Percentiles rank a stretch among this genome's conserved stretches.
Evolutionary conservation across 2,329 filamentous ascomycete species (phyloP).

Genomic region (Phyllosticta paracitricarpa): DNA sequence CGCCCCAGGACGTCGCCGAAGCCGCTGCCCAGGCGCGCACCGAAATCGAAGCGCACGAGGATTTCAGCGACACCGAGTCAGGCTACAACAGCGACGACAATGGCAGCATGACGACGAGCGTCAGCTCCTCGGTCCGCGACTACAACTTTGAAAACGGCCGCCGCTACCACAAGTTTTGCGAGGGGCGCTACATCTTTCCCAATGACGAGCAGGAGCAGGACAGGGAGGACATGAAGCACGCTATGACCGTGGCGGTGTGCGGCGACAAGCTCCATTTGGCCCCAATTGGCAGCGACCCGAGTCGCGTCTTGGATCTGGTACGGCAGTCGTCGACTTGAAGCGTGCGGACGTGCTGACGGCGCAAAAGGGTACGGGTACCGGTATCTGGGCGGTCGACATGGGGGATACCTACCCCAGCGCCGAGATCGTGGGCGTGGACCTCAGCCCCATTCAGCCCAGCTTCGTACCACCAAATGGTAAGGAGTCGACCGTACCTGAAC

Average conservation of each 20-base stretch:
- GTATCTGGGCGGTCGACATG: conserved; percentile 32
- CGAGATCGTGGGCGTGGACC: conserved; percentile 27
- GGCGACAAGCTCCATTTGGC: conserved; percentile 27
- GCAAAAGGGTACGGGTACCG: conserved; percentile 16
- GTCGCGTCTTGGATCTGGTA: conserved; percentile 1
- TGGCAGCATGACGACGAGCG: conserved; percentile 19
- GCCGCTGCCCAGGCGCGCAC: conserved; percentile 7
- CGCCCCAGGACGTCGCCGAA: conserved; percentile 1
- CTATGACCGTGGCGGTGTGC: conserved; percentile 27
- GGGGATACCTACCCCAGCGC: conserved; percentile 25
- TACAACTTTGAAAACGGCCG: conserved; percentile 30
- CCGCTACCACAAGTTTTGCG: conserved; percentile 28
- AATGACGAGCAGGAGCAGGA: conserved; percentile 32
- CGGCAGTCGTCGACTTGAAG: not conserved
- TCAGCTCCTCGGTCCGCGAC: conserved; percentile 27
- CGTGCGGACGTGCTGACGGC: not conserved
- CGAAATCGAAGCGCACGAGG: conserved; percentile 2
- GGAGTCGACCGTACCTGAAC: not conserved
- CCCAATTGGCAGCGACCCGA: conserved; percentile 16
- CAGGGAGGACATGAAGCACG: conserved; percentile 29
- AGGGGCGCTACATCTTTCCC: conserved; percentile 25
- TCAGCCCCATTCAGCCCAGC: conserved; percentile 28
- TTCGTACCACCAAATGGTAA: conserved; percentile 18
- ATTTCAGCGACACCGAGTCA: conserved; percentile 8
- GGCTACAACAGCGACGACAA: conserved; percentile 5